Evolutionary conservation across 441 rosid species (phyloP), one percentile per base, ranked within the genome.

Genomic region (Brassica hybrid): DNA sequence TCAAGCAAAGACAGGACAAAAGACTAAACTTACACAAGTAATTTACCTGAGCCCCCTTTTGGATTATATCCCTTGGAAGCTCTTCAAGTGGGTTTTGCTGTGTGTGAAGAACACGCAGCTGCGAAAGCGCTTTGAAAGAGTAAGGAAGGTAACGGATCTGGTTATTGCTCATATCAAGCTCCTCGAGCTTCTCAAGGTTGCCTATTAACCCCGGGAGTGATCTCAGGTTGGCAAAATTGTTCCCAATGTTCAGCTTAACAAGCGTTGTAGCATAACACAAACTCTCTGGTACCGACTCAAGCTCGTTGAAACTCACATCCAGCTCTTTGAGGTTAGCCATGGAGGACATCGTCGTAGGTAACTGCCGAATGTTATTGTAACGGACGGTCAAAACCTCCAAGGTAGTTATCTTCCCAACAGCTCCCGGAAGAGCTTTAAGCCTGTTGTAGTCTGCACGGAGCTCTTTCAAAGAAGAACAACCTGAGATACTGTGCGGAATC

Each of bases 351-450:
- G 99, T 96, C 16, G 98, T 96, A 0, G 99, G 99, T 63, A 96
- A 75, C 60, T 92, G 95, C 65, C 91, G 88, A 77, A 96, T 87
- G 82, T 92, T 93, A 68, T 96, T 96, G 76, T 96, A 96, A 7
- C 99, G 94, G 16, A 96, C 95, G 0, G 85, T 84, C 25, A 96
- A 67, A 73, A 93, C 84, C 90, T 93, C 94, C 8, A 93, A 78
- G 18, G 90, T 85, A 25, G 85, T 79, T 69, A 93, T 85, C 94
- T 93, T 96, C 65, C 99, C 99, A 43, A 91, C 90, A 58, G 99
- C 99, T 86, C 92, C 99, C 0, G 99, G 99, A 48, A 96, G 98
- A 79, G 98, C 98, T 81, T 91, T 96, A 62, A 96, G 90, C 73
- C 91, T 86, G 80, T 96, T 96, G 80, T 96, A 96, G 81, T 93